These are phyloP conservation scores for Pinus taeda DNA, from an alignment of 75 land plant genomes.

Conservation along the genomic window DNA sequence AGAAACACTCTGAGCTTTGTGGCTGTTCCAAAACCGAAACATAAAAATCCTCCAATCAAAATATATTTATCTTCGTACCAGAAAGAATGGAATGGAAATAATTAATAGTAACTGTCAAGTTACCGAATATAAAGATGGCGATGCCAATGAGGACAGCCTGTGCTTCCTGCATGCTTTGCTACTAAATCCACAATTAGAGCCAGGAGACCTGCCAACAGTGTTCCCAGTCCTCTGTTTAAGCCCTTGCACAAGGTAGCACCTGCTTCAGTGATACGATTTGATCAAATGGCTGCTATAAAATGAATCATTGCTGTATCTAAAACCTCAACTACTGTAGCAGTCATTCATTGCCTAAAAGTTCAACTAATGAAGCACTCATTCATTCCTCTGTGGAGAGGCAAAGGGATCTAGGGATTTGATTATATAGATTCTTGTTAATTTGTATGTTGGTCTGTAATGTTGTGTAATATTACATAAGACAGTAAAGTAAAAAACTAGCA, in stretches of 20 bases:
- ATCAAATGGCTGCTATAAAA: too few species aligned
- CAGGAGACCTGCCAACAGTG: conserved; percentile 52
- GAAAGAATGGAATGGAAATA: neutral
- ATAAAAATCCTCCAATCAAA: too few species aligned
- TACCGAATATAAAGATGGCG: conserved; percentile 59
- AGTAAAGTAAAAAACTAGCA: neutral
- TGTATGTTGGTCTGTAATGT: too few species aligned
- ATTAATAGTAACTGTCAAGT: neutral
- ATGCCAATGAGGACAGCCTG: conserved; percentile 47
- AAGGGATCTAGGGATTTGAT: too few species aligned
- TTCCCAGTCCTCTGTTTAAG: conserved; percentile 71
- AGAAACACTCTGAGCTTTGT: too few species aligned
- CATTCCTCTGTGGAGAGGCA: too few species aligned
- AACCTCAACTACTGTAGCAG: neutral
- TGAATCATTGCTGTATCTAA: too few species aligned
- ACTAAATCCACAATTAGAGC: conserved; percentile 47
- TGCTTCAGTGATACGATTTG: conserved; percentile 1
- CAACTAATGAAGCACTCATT: too few species aligned
- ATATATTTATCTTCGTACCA: neutral
- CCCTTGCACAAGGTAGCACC: conserved; percentile 78
- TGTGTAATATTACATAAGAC: neutral
- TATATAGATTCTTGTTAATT: too few species aligned
- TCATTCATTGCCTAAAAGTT: neutral
- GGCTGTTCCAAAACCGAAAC: neutral
- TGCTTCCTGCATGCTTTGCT: conserved; percentile 22